Base-by-base conservation (phyloP, 2,329 filamentous ascomycete species). In the Dothideomycetidae sp. region DNA sequence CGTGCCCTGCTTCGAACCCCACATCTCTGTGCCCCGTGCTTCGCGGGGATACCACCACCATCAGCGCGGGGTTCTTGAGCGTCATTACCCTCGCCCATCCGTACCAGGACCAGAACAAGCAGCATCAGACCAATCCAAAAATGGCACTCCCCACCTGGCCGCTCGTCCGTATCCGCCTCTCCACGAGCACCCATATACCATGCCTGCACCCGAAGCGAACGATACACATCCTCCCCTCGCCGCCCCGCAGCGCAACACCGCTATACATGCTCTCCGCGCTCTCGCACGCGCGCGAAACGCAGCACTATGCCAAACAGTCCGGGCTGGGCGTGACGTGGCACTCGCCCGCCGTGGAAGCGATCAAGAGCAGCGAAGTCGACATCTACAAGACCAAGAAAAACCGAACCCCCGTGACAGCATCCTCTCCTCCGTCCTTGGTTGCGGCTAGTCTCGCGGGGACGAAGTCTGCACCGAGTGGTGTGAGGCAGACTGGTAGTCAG, bases 281-380 rank as follows among this genome's bases (percentile, higher is more conserved):
- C 18, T 38, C 36, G 29, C 21, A 38, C 17, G 18, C 12, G 29
- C 36, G 36, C 29, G 36, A 38, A 33, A 26, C 36, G 21, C 36
- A 38, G 18, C 36, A 38, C 30, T 38, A 31, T 30, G 23, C 36
- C 36, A 21, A 21, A 19, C 36, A 21, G 11, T 38, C 36, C 30
- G 36, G 36, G 9, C 29, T 38, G 10, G 36, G 36, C 36, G 19
- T 38, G 7, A 38, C 36, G 14, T 28, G 33, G 29, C 36, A 38
- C 29, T 31, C 36, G 10, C 36, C 36, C n/a, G 36, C 36, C 29
- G 15, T 38, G 13, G 36, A 38, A 38, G 36, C 36, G 13, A 38
- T 38, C 29, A 38, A 38, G 28, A 11, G n/a, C 29, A 23, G 16
- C 28, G 36, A 38, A 38, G 36, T 38, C 29, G 36, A 38, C 36